A percentile compares a stretch with the other conserved stretches of the same genome.
These are phyloP conservation scores for Chrysoporthe puriensis DNA, from an alignment of 2,329 filamentous ascomycete genomes.

Conservation along the genomic window DNA sequence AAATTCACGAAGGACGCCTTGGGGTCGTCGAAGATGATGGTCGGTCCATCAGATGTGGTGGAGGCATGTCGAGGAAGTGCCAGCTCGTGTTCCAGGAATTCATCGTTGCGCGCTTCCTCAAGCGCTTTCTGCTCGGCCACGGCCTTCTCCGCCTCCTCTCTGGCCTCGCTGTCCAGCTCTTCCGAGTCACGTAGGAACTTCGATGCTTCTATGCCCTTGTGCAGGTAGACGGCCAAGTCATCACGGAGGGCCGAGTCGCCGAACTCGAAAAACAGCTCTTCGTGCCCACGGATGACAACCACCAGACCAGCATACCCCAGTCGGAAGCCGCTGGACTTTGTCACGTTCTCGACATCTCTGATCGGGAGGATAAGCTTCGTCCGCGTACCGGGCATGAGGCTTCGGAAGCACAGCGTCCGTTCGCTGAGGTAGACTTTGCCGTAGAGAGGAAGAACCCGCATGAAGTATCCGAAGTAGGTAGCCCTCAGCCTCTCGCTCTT, in stretches of 20 bases:
- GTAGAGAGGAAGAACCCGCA: constrained; percentile 87
- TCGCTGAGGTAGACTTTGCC: constrained; percentile 96
- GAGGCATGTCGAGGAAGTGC: constrained; percentile 52
- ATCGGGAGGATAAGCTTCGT: constrained; percentile 92
- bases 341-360: constrained; percentile 87
- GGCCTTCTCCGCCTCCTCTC: constrained; percentile 72
- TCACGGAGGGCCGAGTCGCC: constrained; percentile 76
- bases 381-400: constrained; percentile 82
- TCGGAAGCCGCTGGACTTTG: constrained; percentile 93
- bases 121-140: constrained; percentile 81
- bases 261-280: constrained; percentile 97
- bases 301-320: constrained; percentile 90
- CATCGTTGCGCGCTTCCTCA: constrained; percentile 69
- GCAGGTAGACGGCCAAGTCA: constrained; percentile 82
- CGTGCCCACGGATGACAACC: constrained; percentile 89
- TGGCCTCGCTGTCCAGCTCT: constrained; percentile 68
- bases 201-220: constrained; percentile 74
- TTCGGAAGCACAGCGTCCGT: constrained; percentile 88
- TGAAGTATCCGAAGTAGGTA: constrained; percentile 90
- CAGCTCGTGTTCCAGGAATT: constrained; percentile 55
- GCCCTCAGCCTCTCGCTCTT: constrained; percentile 81
- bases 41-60: constrained; percentile 61
- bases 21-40: constrained; percentile 87
- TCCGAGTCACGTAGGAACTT: constrained; percentile 73
- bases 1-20: constrained; percentile 88